Conservation (phyloP, 306 rosid genomes). For the Cucurbita maxima region DNA sequence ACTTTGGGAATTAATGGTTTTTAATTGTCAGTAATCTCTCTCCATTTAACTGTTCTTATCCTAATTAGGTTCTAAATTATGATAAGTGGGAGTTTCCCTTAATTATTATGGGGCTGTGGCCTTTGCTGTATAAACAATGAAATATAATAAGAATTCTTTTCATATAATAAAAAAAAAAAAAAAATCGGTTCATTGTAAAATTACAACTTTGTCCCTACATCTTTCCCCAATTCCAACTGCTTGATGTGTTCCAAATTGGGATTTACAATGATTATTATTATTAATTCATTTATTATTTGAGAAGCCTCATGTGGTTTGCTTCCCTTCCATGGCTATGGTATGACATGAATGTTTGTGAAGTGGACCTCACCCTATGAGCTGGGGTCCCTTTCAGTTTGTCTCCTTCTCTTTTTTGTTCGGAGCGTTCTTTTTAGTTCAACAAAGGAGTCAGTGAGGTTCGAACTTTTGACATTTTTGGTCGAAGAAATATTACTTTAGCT, state of each 20-base stretch:
- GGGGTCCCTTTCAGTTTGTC: not conserved
- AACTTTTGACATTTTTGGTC: too few relatives aligned
- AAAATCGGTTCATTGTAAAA: not conserved
- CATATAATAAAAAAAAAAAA: too few relatives aligned
- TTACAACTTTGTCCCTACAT: not conserved
- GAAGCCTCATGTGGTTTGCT: conserved; percentile 2
- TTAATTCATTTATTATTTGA: not conserved
- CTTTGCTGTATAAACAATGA: not conserved
- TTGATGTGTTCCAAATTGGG: not conserved
- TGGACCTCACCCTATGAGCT: conserved; percentile 5
- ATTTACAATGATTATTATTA: not conserved
- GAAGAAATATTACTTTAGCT: too few relatives aligned
- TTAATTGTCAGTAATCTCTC: conserved; percentile 3
- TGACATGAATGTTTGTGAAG: conserved; percentile 4
- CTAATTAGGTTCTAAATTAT: not conserved
- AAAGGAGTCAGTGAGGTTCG: not conserved
- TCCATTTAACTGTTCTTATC: not conserved
- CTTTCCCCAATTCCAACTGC: not conserved
- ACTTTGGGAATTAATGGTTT: conserved; percentile 33
- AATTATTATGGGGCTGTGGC: not conserved
- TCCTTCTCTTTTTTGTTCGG: not conserved
- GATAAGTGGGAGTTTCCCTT: not conserved
- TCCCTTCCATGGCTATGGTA: not conserved
- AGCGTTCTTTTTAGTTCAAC: not conserved
- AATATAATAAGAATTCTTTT: not conserved